These are phyloP conservation scores for Yamadazyma takamatsuzukensis DNA, from an alignment of 805 yeast species.

Conservation along the genomic window DNA sequence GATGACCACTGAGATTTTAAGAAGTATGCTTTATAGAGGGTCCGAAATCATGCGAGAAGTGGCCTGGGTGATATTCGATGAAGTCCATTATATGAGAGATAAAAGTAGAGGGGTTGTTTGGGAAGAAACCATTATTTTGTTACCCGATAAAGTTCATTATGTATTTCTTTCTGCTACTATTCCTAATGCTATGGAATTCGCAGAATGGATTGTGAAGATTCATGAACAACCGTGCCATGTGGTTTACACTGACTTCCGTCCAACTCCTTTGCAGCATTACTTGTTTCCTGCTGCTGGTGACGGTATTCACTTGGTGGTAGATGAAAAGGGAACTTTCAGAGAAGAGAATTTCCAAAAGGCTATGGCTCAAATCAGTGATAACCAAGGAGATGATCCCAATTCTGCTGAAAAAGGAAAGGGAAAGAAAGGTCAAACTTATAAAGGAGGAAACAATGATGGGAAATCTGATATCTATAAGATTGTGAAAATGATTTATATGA, in stretches of 20 bases:
- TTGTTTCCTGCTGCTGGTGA: conserved; percentile 98
- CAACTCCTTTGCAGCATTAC: conserved; percentile 97
- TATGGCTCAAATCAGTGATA: conserved; percentile 87
- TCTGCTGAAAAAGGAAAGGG: conserved; percentile 57
- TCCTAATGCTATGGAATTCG: conserved; percentile 91
- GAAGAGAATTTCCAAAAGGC: conserved; percentile 99
- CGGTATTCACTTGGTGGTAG: conserved; percentile 96
- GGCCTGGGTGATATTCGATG: conserved; percentile 98
- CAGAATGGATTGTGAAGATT: conserved; percentile 96
- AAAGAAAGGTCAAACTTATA: conserved; percentile 75
- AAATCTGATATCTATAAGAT: conserved; percentile 90
- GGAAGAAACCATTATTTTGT: conserved; percentile 95
- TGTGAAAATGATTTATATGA: conserved; percentile 96
- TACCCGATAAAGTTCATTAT: conserved; percentile 94
- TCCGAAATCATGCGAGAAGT: conserved; percentile 98
- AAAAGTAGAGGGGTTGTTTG: conserved; percentile 98
- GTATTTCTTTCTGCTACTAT: conserved; percentile 94
- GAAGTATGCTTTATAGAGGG: conserved; percentile 96
- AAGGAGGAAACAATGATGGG: conserved; percentile 79
- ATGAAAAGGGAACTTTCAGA: conserved; percentile 91
- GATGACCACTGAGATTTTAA: conserved; percentile 97
- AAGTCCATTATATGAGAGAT: conserved; percentile 98
- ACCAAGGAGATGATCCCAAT: conserved; percentile 79
- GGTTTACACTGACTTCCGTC: conserved; percentile 97
- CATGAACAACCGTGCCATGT: conserved; percentile 98